These are phyloP conservation scores for Aspergillus melleus DNA, from an alignment of 2,329 filamentous ascomycete species.

Conservation along the genomic window DNA sequence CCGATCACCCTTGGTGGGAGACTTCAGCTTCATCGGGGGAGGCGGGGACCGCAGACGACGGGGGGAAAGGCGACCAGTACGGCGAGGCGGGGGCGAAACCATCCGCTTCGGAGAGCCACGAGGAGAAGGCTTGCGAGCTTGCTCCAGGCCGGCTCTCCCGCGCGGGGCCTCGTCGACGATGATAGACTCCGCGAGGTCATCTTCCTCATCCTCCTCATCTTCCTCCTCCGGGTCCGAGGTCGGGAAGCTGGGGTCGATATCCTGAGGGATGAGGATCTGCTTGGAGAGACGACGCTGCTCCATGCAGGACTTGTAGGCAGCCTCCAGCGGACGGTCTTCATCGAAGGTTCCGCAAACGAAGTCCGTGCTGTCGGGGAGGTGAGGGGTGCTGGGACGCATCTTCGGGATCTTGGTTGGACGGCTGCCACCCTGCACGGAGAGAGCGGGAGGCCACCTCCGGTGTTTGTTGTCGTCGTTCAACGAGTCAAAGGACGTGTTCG, in stretches of 20 bases:
- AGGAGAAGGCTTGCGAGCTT: conserved; percentile 54
- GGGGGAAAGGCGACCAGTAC: conserved; percentile 60
- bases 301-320: conserved; percentile 83
- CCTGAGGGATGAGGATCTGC: conserved; percentile 82
- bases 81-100: conserved; percentile 54
- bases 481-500: conserved; percentile 58
- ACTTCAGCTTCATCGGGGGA: conserved; percentile 55
- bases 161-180: conserved; percentile 49
- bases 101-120: conserved; percentile 62
- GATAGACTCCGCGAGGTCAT: conserved; percentile 53
- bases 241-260: conserved; percentile 96
- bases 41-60: conserved; percentile 70
- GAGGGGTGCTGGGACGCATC: conserved; percentile 69
- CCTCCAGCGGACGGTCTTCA: conserved; percentile 91
- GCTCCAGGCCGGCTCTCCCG: conserved; percentile 46
- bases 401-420: conserved; percentile 47
- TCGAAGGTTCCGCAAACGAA: conserved; percentile 99
- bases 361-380: conserved; percentile 94
- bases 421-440: conserved; percentile 28
- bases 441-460: conserved; percentile 31
- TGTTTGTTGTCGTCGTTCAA: conserved; percentile 31
- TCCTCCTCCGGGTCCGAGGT: conserved; percentile 90
- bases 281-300: conserved; percentile 79
- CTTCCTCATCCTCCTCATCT: conserved; percentile 69
- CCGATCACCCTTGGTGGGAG: conserved; percentile 45